Conservation (phyloP, 345 rosid genomes). For the Arabidopsis suecica region DNA sequence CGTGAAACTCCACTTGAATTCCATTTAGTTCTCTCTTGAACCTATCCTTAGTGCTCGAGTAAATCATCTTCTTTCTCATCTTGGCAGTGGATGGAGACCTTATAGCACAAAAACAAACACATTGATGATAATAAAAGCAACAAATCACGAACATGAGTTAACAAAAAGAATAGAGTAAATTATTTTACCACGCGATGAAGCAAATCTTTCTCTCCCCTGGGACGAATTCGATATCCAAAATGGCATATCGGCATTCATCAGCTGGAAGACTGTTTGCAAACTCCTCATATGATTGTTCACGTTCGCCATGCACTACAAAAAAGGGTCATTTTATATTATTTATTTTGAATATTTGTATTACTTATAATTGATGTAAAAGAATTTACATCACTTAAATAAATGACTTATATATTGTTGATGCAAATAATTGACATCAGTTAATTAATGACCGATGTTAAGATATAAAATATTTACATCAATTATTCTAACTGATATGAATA, state of each 20-base stretch:
- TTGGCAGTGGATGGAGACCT: constrained; percentile 44
- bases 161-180: background rate
- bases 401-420: too few relatives aligned
- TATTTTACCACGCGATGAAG: constrained; percentile 69
- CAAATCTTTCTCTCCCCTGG: constrained; percentile 81
- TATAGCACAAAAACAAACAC: background rate
- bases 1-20: constrained; percentile 64
- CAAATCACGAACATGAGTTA: background rate
- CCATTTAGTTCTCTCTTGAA: constrained; percentile 51
- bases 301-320: constrained; percentile 46
- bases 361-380: too few relatives aligned
- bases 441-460: too few relatives aligned
- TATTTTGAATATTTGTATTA: too few relatives aligned
- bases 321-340: too few relatives aligned
- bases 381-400: too few relatives aligned
- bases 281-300: constrained; percentile 58
- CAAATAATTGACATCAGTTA: too few relatives aligned
- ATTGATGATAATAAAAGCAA: background rate
- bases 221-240: constrained; percentile 71
- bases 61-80: constrained; percentile 46
- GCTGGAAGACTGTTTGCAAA: constrained; percentile 59
- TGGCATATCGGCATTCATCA: constrained; percentile 73
- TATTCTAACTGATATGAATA: too few relatives aligned
- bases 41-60: constrained; percentile 52
- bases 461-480: too few relatives aligned